Conservation (phyloP, 441 rosid genomes). For the Lepidium campestre region DNA sequence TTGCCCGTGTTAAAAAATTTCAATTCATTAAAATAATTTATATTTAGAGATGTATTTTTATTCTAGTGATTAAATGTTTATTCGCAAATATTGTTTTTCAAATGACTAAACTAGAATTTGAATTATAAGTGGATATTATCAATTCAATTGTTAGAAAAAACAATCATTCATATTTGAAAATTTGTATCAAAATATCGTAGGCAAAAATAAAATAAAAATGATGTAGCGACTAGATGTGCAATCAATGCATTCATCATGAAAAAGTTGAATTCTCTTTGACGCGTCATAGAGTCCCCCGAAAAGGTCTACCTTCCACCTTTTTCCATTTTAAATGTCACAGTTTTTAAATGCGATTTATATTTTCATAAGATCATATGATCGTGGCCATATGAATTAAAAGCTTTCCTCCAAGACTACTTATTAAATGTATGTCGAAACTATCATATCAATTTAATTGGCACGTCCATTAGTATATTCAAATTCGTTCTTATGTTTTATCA, state of each 20-base stretch:
- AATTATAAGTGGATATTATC: no score
- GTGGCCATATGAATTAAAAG: not conserved
- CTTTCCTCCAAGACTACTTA: not conserved
- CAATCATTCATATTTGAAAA: not conserved
- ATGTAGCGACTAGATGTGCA: constrained; percentile 21
- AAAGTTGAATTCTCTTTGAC: constrained; percentile 27
- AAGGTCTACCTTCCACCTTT: not conserved
- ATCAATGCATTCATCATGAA: constrained; percentile 23
- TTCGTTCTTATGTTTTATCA: not conserved
- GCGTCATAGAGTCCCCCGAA: constrained; percentile 4
- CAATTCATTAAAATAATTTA: no score
- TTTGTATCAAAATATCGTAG: not conserved
- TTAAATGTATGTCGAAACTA: not conserved
- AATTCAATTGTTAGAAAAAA: no score
- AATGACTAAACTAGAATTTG: no score
- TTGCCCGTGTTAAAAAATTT: no score
- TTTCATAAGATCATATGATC: not conserved
- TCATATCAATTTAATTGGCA: not conserved
- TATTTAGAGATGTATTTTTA: no score
- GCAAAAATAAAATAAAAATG: not conserved
- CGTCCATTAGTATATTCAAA: not conserved
- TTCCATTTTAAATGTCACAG: constrained; percentile 4
- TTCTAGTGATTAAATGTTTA: no score
- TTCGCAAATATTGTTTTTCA: no score
- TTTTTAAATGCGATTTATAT: not conserved